Base-by-base conservation (phyloP, 352 stramenopile genomes). In the Thalassiosira allenii region DNA sequence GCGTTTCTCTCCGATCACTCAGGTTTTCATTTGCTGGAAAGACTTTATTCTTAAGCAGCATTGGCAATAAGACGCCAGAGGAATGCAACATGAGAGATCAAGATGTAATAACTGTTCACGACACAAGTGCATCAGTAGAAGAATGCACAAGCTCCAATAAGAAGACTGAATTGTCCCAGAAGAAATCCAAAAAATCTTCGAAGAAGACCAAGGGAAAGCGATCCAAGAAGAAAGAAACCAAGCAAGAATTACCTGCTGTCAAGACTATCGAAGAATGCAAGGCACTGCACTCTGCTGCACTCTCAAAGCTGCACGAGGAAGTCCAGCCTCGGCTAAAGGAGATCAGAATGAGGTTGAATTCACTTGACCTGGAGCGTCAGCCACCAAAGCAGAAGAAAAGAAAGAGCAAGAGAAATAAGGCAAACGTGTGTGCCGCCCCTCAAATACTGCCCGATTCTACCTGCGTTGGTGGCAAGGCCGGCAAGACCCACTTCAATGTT, bases 11-110 rank as follows among this genome's bases (percentile, higher is more conserved):
- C 1, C 49, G 71, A 43, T 47, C 14, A 5, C 37, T 74, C 0
- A 12, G 71, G 17, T 75, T 81, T 43, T 72, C 71, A 5, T 53
- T 47, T 27, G 23, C 51, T 12, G 62, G 62, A 12, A 73, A 54
- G 52, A 47, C 37, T 17, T 9, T 47, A 17, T 84, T 84, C 44
- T 54, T 79, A 52, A 84, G 67, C 37, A 34, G 23, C n/a, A 52
- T 40, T 22, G 68, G 44, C 1, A 67, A 79, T 22, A 75, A 75
- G 43, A 67, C 67, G 20, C 67, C 61, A 12, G n/a, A 47, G 23
- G 33, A 75, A 27, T 37, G 77, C 17, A 67, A 61, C 2, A 78
- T 84, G 44, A 47, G 30, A 49, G 25, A 83, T 70, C 12, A 54
- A 3, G 66, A 74, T 54, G 40, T 69, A 3, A 70, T 84, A 33